phyloP scores from a whole-genome alignment of 2,329 filamentous ascomycete genomes.

The Coniochaeta sp. region DNA sequence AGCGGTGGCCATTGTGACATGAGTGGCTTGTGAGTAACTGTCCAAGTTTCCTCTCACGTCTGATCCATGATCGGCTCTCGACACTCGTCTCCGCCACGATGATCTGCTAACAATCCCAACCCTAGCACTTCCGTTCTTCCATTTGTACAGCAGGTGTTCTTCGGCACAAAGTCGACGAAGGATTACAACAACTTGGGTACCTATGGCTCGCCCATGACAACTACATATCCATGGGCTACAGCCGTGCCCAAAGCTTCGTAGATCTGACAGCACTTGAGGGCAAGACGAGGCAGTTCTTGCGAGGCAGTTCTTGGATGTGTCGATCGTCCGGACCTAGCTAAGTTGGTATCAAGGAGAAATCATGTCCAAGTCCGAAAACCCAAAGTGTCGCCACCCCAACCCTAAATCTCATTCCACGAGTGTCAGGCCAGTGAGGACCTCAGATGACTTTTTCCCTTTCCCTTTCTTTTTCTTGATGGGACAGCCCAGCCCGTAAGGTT shows the following conservation, averaged over 20 bases:
- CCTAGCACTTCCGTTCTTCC: constrained; percentile 34
- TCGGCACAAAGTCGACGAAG: constrained; percentile 35
- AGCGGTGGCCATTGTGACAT: constrained; percentile 40
- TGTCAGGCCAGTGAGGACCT: no score
- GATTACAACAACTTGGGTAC: constrained; percentile 36
- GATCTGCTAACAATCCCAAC: constrained; percentile 7
- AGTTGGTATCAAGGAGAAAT: background rate
- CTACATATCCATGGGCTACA: constrained; percentile 37
- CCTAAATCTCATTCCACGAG: no score
- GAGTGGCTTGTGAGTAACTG: constrained; percentile 33
- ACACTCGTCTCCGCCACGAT: background rate
- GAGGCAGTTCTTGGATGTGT: background rate
- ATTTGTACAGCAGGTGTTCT: constrained; percentile 39
- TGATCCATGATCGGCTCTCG: no score
- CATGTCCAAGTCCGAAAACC: background rate
- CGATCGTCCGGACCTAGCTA: background rate
- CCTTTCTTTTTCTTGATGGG: no score
- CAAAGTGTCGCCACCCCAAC: background rate
- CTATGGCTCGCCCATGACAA: constrained; percentile 34
- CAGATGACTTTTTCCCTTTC: no score
- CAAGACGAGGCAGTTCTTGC: background rate
- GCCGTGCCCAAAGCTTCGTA: constrained; percentile 22
- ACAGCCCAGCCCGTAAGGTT: no score
- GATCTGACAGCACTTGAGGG: background rate
- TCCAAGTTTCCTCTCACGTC: background rate